These are phyloP conservation scores for Solanum chilense DNA, from an alignment of 257 asterid species.

Conservation along the genomic window DNA sequence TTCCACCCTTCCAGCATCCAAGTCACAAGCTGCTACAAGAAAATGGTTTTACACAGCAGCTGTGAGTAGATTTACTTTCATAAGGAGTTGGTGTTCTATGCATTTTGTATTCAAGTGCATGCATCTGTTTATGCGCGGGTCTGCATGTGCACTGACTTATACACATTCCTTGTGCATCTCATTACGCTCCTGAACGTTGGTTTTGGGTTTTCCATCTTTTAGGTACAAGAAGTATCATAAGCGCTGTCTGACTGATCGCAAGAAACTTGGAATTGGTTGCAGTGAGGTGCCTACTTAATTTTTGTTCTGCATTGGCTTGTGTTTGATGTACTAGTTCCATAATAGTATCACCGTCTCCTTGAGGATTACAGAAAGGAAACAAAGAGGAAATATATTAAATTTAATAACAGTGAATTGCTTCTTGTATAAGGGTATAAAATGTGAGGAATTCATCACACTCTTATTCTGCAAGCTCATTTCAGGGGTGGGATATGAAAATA, in stretches of 20 bases:
- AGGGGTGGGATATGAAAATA: neutral
- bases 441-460: neutral
- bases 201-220: constrained; percentile 11
- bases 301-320: neutral
- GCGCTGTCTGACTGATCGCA: constrained; percentile 73
- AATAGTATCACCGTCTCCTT: neutral
- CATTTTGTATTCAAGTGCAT: neutral
- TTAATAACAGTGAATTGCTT: neutral
- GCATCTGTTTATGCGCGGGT: neutral
- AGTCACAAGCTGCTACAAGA: constrained; percentile 86
- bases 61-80: constrained; percentile 41
- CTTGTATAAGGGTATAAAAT: neutral
- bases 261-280: constrained; percentile 83
- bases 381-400: neutral
- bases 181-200: neutral
- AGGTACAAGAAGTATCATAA: constrained; percentile 77
- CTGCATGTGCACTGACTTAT: neutral
- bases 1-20: constrained; percentile 85
- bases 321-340: neutral
- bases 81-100: neutral
- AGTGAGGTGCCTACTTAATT: constrained; percentile 57
- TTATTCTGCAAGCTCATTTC: neutral
- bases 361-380: neutral
- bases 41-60: constrained; percentile 89
- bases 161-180: neutral